Evolutionary conservation across 2,329 filamentous ascomycete genomes (phyloP).

Genomic region (Chalaropsis ovoidea): DNA sequence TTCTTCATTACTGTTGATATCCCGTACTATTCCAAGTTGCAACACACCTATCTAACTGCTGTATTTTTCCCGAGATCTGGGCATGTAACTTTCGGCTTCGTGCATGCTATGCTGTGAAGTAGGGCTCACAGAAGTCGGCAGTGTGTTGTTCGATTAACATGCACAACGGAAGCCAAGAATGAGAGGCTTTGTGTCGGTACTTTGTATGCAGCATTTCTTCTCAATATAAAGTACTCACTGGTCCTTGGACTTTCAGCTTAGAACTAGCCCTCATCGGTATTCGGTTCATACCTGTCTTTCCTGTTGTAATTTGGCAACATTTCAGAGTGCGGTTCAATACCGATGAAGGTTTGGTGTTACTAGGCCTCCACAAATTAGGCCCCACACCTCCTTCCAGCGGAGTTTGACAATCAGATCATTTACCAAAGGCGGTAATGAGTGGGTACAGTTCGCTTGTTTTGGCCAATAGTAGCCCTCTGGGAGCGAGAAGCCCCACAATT

Average conservation of each 20-base stretch:
- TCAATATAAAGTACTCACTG: too few relatives aligned
- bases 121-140: too few relatives aligned
- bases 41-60: too few relatives aligned
- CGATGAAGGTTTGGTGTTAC: slow-evolving; percentile 3
- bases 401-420: slow-evolving; percentile 2
- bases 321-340: not conserved
- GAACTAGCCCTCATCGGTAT: too few relatives aligned
- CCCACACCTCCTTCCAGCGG: not conserved
- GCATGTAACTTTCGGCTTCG: too few relatives aligned
- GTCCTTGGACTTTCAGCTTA: too few relatives aligned
- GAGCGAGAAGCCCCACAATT: slow-evolving; percentile 18
- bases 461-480: slow-evolving; percentile 24
- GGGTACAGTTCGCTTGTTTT: slow-evolving; percentile 24
- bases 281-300: not conserved
- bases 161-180: too few relatives aligned
- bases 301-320: not conserved
- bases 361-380: not conserved
- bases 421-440: not conserved
- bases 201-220: too few relatives aligned
- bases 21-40: not conserved
- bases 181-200: too few relatives aligned
- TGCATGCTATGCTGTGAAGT: too few relatives aligned
- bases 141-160: too few relatives aligned
- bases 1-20: not conserved
- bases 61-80: too few relatives aligned